These are phyloP conservation scores for Elsinoe necatrix DNA, from an alignment of 2,329 filamentous ascomycete species.

Conservation along the genomic window DNA sequence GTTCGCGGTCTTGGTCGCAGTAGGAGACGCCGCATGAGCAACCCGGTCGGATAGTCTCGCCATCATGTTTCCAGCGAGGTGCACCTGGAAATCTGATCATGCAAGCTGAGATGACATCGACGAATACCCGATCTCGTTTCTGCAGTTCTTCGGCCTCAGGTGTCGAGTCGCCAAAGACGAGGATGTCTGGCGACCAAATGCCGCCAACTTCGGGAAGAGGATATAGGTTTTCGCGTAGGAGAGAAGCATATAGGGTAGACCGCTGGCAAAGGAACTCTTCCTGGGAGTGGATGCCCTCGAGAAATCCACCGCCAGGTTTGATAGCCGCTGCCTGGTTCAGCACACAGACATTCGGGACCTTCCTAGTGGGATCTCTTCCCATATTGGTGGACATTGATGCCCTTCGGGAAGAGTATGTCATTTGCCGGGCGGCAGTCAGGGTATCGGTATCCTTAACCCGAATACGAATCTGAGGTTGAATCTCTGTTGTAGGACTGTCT, in stretches of 20 bases:
- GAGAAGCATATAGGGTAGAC: slow-evolving; percentile 51
- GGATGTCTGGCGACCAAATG: slow-evolving; percentile 50
- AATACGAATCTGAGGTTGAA: slow-evolving; percentile 31
- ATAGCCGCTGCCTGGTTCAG: slow-evolving; percentile 58
- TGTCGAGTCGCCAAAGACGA: slow-evolving; percentile 47
- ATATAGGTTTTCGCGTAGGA: slow-evolving; percentile 49
- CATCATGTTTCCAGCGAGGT: slow-evolving; percentile 13
- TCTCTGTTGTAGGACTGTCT: slow-evolving; percentile 8
- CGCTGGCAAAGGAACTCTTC: slow-evolving; percentile 56
- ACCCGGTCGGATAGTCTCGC: slow-evolving; percentile 18
- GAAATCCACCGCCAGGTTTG: slow-evolving; percentile 52
- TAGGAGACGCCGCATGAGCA: slow-evolving; percentile 34
- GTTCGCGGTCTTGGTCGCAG: slow-evolving; percentile 42
- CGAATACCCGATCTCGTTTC: slow-evolving; percentile 47
- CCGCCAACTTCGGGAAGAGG: slow-evolving; percentile 50
- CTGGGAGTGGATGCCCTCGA: slow-evolving; percentile 51
- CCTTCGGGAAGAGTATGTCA: slow-evolving; percentile 23
- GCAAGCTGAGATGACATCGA: slow-evolving; percentile 51
- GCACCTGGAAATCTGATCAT: slow-evolving; percentile 48
- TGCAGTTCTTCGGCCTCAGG: slow-evolving; percentile 33
- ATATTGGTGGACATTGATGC: slow-evolving; percentile 15
- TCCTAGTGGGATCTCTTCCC: neutral
- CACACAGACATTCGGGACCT: slow-evolving; percentile 39
- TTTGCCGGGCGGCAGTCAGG: slow-evolving; percentile 43
- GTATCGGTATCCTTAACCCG: slow-evolving; percentile 45